These are phyloP conservation scores for Xylaria sp. DNA, from an alignment of 2,329 filamentous ascomycete species.

Conservation along the genomic window DNA sequence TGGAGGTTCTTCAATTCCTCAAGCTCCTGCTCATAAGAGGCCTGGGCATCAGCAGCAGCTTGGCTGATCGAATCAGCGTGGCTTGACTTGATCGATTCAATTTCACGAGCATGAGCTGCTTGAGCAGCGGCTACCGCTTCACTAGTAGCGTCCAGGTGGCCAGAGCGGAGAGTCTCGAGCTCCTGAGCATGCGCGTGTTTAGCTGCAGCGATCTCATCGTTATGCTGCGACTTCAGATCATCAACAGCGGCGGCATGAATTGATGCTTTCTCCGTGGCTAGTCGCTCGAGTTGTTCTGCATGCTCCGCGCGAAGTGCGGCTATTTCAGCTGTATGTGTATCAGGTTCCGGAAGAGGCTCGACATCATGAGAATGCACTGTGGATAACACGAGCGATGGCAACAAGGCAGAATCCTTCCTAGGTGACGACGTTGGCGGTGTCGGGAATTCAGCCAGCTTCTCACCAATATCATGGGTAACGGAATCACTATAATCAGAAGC, in stretches of 20 bases:
- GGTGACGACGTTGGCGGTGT: slow-evolving; percentile 60
- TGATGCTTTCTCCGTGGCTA: slow-evolving; percentile 44
- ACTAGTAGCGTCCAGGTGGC: slow-evolving; percentile 34
- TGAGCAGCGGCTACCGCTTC: slow-evolving; percentile 32
- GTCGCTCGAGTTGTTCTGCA: slow-evolving; percentile 43
- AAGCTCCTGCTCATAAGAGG: slow-evolving; percentile 41
- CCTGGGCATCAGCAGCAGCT: slow-evolving; percentile 38
- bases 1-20: slow-evolving; percentile 42
- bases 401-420: slow-evolving; percentile 47
- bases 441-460: slow-evolving; percentile 66
- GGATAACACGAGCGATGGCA: slow-evolving; percentile 57
- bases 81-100: slow-evolving; percentile 43
- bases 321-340: slow-evolving; percentile 51
- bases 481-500: slow-evolving; percentile 64
- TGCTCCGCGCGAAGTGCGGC: slow-evolving; percentile 48
- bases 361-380: slow-evolving; percentile 58
- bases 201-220: slow-evolving; percentile 35
- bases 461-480: slow-evolving; percentile 63
- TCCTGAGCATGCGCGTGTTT: slow-evolving; percentile 35
- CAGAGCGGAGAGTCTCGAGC: slow-evolving; percentile 36
- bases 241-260: slow-evolving; percentile 43
- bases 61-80: slow-evolving; percentile 43
- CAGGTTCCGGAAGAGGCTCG: slow-evolving; percentile 46
- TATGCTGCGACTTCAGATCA: slow-evolving; percentile 42
- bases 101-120: slow-evolving; percentile 39